Base-by-base conservation (phyloP, 345 rosid species). In the Acer negundo region DNA sequence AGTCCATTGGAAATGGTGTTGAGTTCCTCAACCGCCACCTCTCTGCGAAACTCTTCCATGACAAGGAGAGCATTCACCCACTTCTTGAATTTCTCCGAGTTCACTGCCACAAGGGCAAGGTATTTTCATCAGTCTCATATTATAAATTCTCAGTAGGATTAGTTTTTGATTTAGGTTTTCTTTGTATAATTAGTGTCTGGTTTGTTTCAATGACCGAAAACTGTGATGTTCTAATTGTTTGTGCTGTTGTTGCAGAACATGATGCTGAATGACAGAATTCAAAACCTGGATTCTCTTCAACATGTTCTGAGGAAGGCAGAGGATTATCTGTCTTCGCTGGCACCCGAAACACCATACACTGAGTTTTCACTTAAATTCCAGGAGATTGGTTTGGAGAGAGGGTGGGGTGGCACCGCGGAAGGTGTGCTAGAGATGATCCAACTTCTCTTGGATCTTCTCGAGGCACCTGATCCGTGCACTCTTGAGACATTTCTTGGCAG, bases 11-110 rank as follows among this genome's bases (percentile, higher is more conserved):
- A 13, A 89, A 95, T 77, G 99, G 99, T 24, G 98, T 95, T 35
- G 97, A 95, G 87, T 95, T 95, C 87, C 99, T 95, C 67, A 95
- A 95, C 70, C 97, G 98, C 65, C 99, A 95, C 79, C 97, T 95
- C 51, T 95, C 98, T 0, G 97, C 98, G 1, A 95, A 91, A 81
- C 87, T 95, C 81, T 95, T 93, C 87, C 98, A 95, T 82, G 97
- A 93, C 89, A 95, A 91, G 85, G 97, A 95, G 78, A 93, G 97
- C 79, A 79, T 95, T 93, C 97, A 86, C 80, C 98, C 95, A 1
- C 81, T 95, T 69, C 97, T 95, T 42, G 94, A 92, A 72, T 95
- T 95, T 86, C 95, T 95, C 82, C 89, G 81, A 47, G 86, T 86
- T n/a, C 97, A 95, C 79, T 88, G 92, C 84, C 89, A 88, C 83